Base-by-base conservation (phyloP, 306 rosid species). In the Prunus campanulata region DNA sequence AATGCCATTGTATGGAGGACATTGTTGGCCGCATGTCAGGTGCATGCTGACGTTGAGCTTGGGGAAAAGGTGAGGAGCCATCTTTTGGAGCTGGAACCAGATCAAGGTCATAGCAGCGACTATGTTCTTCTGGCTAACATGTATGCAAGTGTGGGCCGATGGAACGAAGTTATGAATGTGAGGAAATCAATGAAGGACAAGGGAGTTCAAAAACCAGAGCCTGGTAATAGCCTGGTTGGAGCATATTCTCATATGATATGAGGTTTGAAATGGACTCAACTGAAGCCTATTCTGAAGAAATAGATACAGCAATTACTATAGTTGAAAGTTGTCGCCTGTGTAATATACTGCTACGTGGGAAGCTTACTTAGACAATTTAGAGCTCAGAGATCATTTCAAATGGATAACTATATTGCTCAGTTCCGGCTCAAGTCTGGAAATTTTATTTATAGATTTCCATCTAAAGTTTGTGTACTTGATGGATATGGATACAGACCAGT, bases 1-100 rank as follows among this genome's bases (percentile, higher is more conserved):
- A 87, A 91, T 82, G 91, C 93, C n/a, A 66, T 91, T 63, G 83
- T 87, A 22, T 91, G 93, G 96, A 91, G 97, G 85, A 82, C 92
- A 10, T 75, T 91, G 71, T 79, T 91, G 74, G 90, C 93, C 5
- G 88, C 96, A 0, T 88, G 97, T 79, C 75, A 83, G 76, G 27
- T 82, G 79, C 92, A 93, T 66, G 90, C 88, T 60, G 24, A 85
- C 2, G 70, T 90, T 69, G 83, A 83, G 70, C 84, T 91, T 52
- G 97, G 91, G 30, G 90, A 86, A 84, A 83, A 62, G 82, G 93
- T 91, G 51, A 86, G 92, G 72, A 83, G 81, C 52, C 93, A 82
- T 74, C 78, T 90, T 30, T 27, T 85, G 83, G 83, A 83, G 78
- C 61, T 91, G 75, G 91, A 87, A 69, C 84, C 91, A 57, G 85